Evolutionary conservation across 768 basidiomycete genomes (phyloP), one percentile per base, ranked within the genome.

Genomic region (Asterophora parasitica): DNA sequence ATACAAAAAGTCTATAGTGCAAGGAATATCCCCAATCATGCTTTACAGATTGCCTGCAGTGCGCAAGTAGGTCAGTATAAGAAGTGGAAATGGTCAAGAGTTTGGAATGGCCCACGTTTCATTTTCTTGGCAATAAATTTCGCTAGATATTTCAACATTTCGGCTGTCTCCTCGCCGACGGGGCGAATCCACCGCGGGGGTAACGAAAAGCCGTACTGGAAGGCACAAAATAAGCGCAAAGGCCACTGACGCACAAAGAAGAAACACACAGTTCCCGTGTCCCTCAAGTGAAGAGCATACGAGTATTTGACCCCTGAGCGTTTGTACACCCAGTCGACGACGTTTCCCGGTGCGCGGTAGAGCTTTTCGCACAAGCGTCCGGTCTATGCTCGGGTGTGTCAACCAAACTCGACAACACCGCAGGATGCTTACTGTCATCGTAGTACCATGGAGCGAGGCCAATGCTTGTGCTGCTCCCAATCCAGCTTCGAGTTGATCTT

Each of bases 131-230:
- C 66, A 19, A 91, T 81, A 60, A 91, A 92, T 36, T 74, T 68
- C 1, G 82, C 79, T 5, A 93, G 66, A 55, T 83, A 88, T 17
- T 75, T 66, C 23, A 92, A 55, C 67, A 90, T 79, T 19, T 69
- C 74, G 13, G 72, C 70, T 4, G 82, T 81, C 66, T 93, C 91
- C 64, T 88, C 85, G 1, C 87, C 89, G 2, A 87, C 82, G 0
- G 89, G 85, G 6, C 84, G 69, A 53, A 93, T 91, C 77, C 79
- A 81, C 41, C 69, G 67, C 0, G 81, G 66, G 0, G 90, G 90
- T 2, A 92, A 68, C 6, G 84, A 66, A 67, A 89, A 92, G 3
- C 88, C 88, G 56, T 86, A 88, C 85, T 87, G 54, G 35, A 26
- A 37, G 16, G n/a, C 4, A 15, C 17, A 3, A 35, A 19, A n/a